Base-by-base conservation (phyloP, 441 rosid genomes). In the Adansonia rubrostipa region DNA sequence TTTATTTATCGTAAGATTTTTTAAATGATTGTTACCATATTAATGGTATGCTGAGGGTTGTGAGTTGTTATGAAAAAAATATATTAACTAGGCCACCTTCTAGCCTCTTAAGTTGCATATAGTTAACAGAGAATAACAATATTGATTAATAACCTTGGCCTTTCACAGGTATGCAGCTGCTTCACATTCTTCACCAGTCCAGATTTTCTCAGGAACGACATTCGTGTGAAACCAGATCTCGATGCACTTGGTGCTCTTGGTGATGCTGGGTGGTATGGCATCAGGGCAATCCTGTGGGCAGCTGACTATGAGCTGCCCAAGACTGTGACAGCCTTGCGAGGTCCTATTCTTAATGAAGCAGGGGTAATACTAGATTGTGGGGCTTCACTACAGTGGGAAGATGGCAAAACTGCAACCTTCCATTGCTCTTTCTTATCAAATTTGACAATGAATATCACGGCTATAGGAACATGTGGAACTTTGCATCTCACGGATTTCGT, bases 221-320 rank as follows among this genome's bases (percentile, higher is more conserved):
- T 90, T 33, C 92, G 95, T 24, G 92, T 93, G 50, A 93, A 90
- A 83, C 93, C 95, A 24, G 92, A 92, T 65, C 95, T 95, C 0
- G 97, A 95, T 56, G 88, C 87, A 5, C 97, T 88, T 8, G 97
- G 97, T 24, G 89, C 95, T 6, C 93, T 95, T 0, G 98, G 97
- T 5, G 98, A 95, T 65, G 84, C 86, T n/a, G 97, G 98, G 24
- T 93, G 98, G 98, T 95, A 95, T 71, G 78, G 90, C 70, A 81
- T 90, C 77, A 81, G 92, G 66, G 81, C 92, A 42, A 81, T 83
- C 82, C 83, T 95, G 65, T 89, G 89, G 81, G 93, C 83, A 1
- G 84, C 86, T 48, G 84, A 89, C 80, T 92, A 88, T 78, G 85
- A 89, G 69, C 88, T 94, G 13, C 98, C 97, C 0, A 88, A 87